Percentiles rank a stretch among this genome's conserved stretches.
These are phyloP conservation scores for Neurospora sublineolata DNA, from an alignment of 495 filamentous ascomycete genomes.

Conservation along the genomic window DNA sequence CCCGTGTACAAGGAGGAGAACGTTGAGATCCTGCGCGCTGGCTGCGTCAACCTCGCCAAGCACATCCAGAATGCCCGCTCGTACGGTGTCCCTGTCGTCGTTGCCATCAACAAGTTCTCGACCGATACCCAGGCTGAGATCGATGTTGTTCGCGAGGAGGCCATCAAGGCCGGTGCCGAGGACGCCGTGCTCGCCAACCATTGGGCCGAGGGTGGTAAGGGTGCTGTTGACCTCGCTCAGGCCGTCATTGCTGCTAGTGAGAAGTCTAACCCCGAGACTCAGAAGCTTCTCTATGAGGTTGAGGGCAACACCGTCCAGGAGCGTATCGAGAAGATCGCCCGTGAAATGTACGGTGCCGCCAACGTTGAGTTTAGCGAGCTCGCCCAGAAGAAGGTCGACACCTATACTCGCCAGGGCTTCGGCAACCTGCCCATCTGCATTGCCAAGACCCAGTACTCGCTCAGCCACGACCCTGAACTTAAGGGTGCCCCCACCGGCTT, in stretches of 20 bases:
- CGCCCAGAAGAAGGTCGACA: conserved; percentile 91
- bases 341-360: conserved; percentile 85
- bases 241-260: conserved; percentile 72
- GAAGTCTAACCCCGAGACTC: conserved; percentile 61
- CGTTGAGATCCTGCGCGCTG: conserved; percentile 74
- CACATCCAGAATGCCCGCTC: conserved; percentile 79
- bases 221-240: conserved; percentile 81
- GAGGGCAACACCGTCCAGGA: conserved; percentile 65
- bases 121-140: conserved; percentile 93
- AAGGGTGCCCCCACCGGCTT: conserved; percentile 97
- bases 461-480: conserved; percentile 84
- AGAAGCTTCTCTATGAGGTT: conserved; percentile 76
- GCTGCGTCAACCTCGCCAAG: conserved; percentile 88
- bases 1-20: conserved; percentile 90
- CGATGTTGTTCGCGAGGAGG: conserved; percentile 75
- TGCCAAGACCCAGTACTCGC: conserved; percentile 95
- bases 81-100: conserved; percentile 91
- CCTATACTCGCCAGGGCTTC: conserved; percentile 85
- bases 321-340: conserved; percentile 83
- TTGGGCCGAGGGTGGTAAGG: conserved; percentile 91
- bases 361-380: conserved; percentile 88
- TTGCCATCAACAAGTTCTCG: conserved; percentile 92
- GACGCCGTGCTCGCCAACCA: conserved; percentile 91
- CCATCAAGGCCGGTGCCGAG: conserved; percentile 83
- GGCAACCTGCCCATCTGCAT: conserved; percentile 89